These are phyloP conservation scores for Stipa capillata DNA, from an alignment of 176 grass and related monocot species.

Conservation along the genomic window DNA sequence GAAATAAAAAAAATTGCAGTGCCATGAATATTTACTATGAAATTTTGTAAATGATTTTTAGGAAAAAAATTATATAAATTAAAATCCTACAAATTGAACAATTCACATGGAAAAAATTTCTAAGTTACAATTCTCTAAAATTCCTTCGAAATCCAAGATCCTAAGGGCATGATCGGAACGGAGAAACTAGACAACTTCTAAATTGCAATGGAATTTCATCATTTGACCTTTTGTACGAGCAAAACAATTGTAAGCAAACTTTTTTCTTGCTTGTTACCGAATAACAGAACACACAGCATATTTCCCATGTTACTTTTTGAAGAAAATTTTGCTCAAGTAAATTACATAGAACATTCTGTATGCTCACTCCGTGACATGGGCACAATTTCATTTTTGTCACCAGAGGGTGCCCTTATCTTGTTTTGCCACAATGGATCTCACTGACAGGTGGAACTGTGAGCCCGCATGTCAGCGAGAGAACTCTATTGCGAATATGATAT, in stretches of 20 bases:
- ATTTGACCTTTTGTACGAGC: neutral
- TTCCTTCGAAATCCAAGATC: no score
- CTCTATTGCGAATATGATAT: neutral
- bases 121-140: no score
- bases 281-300: neutral
- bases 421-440: neutral
- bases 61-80: no score
- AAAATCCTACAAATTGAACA: no score
- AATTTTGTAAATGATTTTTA: no score
- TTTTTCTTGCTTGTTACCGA: neutral
- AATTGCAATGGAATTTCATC: neutral
- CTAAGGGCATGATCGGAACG: neutral
- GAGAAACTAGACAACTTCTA: neutral
- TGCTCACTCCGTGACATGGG: neutral
- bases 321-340: no score
- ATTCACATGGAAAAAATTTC: no score
- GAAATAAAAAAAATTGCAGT: no score
- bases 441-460: neutral
- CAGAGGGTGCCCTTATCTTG: neutral
- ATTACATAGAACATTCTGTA: neutral
- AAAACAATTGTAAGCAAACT: neutral
- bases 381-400: neutral
- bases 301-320: no score
- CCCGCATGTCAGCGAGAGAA: neutral
- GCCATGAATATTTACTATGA: no score